phyloP scores from a whole-genome alignment of 192 early-diverging fungal species.

The Entomortierella beljakovae region DNA sequence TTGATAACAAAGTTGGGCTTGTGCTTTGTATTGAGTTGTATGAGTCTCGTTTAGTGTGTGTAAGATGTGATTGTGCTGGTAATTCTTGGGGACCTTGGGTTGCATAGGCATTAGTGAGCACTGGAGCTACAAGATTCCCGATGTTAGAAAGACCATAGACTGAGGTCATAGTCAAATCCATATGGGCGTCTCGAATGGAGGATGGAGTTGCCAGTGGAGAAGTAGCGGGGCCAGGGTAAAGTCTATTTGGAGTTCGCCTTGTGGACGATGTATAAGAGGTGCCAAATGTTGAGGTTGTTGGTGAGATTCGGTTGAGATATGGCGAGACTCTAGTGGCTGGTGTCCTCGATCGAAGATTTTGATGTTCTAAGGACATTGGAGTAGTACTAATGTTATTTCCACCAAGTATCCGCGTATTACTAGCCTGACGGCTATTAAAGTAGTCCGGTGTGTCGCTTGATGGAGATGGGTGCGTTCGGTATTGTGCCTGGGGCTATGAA shows the following conservation, averaged over 20 bases:
- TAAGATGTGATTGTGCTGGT: conserved; percentile 5
- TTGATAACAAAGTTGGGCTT: conserved; percentile 28
- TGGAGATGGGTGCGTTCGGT: conserved; percentile 23
- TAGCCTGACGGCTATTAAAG: conserved; percentile 37
- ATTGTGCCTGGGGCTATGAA: conserved; percentile 35
- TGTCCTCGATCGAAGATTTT: conserved; percentile 17
- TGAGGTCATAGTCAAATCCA: conserved; percentile 16
- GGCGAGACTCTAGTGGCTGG: conserved; percentile 44
- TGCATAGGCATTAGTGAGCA: conserved; percentile 10
- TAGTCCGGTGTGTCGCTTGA: conserved; percentile 39
- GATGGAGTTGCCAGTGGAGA: conserved; percentile 46
- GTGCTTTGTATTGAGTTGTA: conserved; percentile 28
- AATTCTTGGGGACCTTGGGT: conserved; percentile 16
- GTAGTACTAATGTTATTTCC: conserved; percentile 29
- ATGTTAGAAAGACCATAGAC: conserved; percentile 4
- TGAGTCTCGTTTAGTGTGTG: conserved; percentile 38
- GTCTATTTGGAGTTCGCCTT: conserved; percentile 24
- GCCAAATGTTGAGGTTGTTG: conserved; percentile 27
- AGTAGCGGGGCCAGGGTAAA: conserved; percentile 25
- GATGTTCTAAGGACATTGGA: conserved; percentile 35
- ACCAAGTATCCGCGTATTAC: conserved; percentile 10
- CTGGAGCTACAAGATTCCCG: neutral
- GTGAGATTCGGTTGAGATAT: conserved; percentile 46
- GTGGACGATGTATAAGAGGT: conserved; percentile 34
- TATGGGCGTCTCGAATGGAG: conserved; percentile 27